Conservation (phyloP, 306 rosid genomes). For the Cucurbita maxima region DNA sequence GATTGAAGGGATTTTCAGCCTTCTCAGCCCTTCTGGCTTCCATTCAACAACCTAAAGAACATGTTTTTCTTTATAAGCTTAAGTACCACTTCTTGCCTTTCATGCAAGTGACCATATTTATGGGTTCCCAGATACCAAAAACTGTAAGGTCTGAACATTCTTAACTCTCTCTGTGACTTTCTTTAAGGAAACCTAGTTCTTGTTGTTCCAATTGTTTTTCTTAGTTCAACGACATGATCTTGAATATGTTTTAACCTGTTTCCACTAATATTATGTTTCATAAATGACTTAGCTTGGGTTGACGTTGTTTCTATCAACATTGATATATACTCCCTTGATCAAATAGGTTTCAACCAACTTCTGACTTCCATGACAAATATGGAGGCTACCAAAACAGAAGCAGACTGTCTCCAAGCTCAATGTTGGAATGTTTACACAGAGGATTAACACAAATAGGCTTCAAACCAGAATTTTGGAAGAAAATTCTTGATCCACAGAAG, state of each 20-base stretch:
- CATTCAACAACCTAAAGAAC: neutral
- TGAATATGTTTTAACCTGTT: too few species aligned
- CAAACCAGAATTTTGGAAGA: constrained; percentile 10
- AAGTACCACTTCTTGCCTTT: neutral
- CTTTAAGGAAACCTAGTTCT: neutral
- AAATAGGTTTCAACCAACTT: neutral
- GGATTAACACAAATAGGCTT: constrained; percentile 1
- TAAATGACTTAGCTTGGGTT: too few species aligned
- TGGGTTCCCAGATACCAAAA: constrained; percentile 25
- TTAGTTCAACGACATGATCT: neutral
- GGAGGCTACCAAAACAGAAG: constrained; percentile 16
- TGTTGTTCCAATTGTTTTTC: neutral
- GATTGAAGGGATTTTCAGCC: neutral
- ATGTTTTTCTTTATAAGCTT: neutral
- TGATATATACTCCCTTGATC: neutral
- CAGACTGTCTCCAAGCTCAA: constrained; percentile 17
- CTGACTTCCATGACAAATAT: neutral
- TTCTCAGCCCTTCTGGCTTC: neutral
- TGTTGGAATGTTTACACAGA: constrained; percentile 11
- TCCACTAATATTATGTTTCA: too few species aligned
- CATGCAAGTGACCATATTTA: constrained; percentile 5
- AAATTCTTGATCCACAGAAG: constrained; percentile 69
- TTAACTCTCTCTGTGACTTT: neutral
- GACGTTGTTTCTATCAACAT: neutral
- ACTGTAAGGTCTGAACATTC: constrained; percentile 42